phyloP scores from a whole-genome alignment of 768 basidiomycete genomes.

The Lentinus brumalis region DNA sequence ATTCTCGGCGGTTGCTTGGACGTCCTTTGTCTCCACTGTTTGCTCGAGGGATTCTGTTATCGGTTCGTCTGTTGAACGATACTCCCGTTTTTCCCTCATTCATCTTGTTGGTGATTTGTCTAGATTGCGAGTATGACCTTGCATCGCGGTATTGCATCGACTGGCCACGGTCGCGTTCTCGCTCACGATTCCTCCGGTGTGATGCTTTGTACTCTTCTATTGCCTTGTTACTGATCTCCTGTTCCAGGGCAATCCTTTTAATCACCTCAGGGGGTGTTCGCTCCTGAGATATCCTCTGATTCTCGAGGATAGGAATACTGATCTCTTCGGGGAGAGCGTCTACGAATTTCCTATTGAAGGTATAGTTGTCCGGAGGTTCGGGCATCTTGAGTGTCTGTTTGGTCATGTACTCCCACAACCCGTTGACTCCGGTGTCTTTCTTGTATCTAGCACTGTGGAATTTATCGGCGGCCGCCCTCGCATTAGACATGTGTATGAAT shows the following conservation, averaged over 20 bases:
- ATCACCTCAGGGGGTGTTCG: not conserved
- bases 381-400: slow-evolving; percentile 1
- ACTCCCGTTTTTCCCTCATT: too few species aligned
- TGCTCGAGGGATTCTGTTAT: too few species aligned
- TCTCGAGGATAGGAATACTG: not conserved
- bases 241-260: not conserved
- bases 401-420: not conserved
- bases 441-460: not conserved
- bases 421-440: not conserved
- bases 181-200: not conserved
- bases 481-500: slow-evolving; percentile 1
- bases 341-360: not conserved
- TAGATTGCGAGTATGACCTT: too few species aligned
- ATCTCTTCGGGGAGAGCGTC: slow-evolving; percentile 1
- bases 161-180: too few species aligned
- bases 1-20: too few species aligned
- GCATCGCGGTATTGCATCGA: too few species aligned
- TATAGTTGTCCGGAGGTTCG: not conserved
- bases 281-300: not conserved
- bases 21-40: too few species aligned
- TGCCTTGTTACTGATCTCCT: not conserved
- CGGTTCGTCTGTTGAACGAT: too few species aligned
- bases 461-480: not conserved
- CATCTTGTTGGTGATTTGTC: too few species aligned
- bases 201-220: not conserved